Percentiles rank a stretch among this genome's conserved stretches.
These are phyloP conservation scores for Neonectria faginata DNA, from an alignment of 2,329 filamentous ascomycete genomes.

Conservation along the genomic window DNA sequence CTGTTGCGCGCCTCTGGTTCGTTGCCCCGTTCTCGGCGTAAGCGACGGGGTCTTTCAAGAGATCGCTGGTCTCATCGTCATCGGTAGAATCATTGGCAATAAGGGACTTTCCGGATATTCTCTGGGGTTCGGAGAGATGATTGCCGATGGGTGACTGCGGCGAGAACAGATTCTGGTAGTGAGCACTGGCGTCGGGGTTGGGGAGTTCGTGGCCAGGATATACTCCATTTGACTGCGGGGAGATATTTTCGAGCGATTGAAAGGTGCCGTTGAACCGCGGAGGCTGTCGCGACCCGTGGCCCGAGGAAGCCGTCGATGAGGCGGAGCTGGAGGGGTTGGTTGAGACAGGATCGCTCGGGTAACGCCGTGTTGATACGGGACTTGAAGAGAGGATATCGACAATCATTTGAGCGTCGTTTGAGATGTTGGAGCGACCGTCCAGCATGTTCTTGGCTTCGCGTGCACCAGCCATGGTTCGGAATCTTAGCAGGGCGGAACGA, in stretches of 20 bases:
- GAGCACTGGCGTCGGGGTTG: conserved; percentile 64
- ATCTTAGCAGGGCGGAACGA: conserved; percentile 64
- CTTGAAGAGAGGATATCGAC: conserved; percentile 68
- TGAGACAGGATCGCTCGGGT: conserved; percentile 38
- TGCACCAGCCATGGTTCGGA: conserved; percentile 65
- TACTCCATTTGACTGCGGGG: conserved; percentile 68
- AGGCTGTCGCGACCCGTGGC: conserved; percentile 61
- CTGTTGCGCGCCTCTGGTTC: conserved; percentile 73
- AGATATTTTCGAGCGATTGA: conserved; percentile 70
- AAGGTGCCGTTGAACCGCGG: conserved; percentile 73
- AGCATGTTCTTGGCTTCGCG: conserved; percentile 68
- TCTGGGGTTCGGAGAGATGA: conserved; percentile 70
- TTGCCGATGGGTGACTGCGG: conserved; percentile 80
- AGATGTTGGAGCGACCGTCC: conserved; percentile 65
- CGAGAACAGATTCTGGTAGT: conserved; percentile 75
- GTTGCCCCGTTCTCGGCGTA: conserved; percentile 72
- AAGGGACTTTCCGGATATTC: conserved; percentile 75
- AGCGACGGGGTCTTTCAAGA: conserved; percentile 78
- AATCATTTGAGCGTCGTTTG: conserved; percentile 63
- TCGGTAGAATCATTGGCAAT: conserved; percentile 75
- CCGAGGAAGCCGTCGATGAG: conserved; percentile 55
- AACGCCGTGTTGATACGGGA: conserved; percentile 48
- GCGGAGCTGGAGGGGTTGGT: conserved; percentile 35
- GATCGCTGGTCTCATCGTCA: conserved; percentile 76
- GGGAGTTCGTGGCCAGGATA: conserved; percentile 68